These are phyloP conservation scores for Linderina pennispora DNA, from an alignment of 192 early-diverging fungal species.

Conservation along the genomic window DNA sequence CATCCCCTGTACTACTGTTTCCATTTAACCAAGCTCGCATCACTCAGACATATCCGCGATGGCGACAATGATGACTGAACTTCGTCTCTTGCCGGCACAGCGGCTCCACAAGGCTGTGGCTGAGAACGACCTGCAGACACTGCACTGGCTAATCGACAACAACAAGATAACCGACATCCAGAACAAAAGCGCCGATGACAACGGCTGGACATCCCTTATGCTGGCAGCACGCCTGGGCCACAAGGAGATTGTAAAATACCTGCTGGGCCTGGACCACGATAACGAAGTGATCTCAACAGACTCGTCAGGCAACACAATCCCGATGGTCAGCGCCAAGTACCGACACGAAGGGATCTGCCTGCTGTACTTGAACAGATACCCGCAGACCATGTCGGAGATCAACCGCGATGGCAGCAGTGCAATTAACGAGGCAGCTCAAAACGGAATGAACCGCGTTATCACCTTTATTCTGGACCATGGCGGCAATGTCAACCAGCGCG, in stretches of 20 bases:
- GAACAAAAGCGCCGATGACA: constrained; percentile 28
- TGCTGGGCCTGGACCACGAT: constrained; percentile 37
- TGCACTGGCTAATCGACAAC: constrained; percentile 29
- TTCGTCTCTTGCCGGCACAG: constrained; percentile 26
- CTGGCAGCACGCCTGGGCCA: constrained; percentile 36
- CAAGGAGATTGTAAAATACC: constrained; percentile 23
- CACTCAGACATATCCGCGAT: constrained; percentile 9
- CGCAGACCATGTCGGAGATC: constrained; percentile 39
- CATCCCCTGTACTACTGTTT: too few species aligned
- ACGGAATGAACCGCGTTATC: constrained; percentile 35
- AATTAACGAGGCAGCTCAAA: constrained; percentile 38
- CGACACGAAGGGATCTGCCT: constrained; percentile 34
- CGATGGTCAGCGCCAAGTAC: constrained; percentile 43
- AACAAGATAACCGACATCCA: constrained; percentile 31
- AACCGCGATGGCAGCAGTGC: constrained; percentile 40
- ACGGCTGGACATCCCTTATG: constrained; percentile 42
- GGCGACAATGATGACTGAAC: constrained; percentile 26
- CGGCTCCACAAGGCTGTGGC: constrained; percentile 34
- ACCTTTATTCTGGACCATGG: constrained; percentile 36
- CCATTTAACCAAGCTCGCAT: too few species aligned
- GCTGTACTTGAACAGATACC: constrained; percentile 24
- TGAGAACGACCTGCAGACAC: constrained; percentile 31
- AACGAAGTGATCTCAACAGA: constrained; percentile 27
- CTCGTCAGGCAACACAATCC: constrained; percentile 33
- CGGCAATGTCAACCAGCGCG: constrained; percentile 40